Evolutionary conservation across 139 green algal genomes (phyloP), one percentile per base, ranked within the genome.

Genomic region (Eudorina sp.): DNA sequence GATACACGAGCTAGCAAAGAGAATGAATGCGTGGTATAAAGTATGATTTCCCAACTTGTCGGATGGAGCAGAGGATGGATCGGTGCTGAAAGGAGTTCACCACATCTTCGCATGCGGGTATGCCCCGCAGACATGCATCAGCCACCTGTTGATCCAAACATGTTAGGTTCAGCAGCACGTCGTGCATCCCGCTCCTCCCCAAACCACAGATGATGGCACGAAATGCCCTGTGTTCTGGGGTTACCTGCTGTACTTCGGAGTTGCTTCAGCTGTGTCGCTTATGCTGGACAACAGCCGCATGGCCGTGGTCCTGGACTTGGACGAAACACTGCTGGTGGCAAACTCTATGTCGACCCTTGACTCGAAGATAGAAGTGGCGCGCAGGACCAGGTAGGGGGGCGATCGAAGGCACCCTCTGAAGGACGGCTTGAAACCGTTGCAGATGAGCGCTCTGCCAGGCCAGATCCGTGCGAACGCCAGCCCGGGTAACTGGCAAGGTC

Each of bases 321-420:
- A 98, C 81, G 96, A 98, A 78, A 98, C 96, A 0, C 90, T 98
- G 75, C 86, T 98, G 68, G 90, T 95, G 43, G 95, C 95, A n/a
- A 90, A 92, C 83, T 88, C 72, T 4, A 41, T 82, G n/a, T 90
- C 88, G 51, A 94, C 91, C 74, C 83, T 97, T 72, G 41, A 86
- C n/a, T 81, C 70, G 36, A 89, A 89, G 84, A 89, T 89, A 16
- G 53, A 83, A 27, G 84, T 73, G 25, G 53, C 72, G 48, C 36
- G 51, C 3, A 84, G 84, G 74, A 89, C 36, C 72, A 89, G 84
- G 70, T 84, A 6, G 53, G 72, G 72, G 38, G n/a, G 53, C 16
- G 21, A 45, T 55, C 29, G 8, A 13, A 34, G 62, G 9, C 62
- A n/a, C n/a, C n/a, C n/a, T n/a, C n/a, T n/a, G n/a, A n/a, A n/a